These are phyloP conservation scores for Aspergillus tanneri DNA, from an alignment of 2,329 filamentous ascomycete species.

Conservation along the genomic window DNA sequence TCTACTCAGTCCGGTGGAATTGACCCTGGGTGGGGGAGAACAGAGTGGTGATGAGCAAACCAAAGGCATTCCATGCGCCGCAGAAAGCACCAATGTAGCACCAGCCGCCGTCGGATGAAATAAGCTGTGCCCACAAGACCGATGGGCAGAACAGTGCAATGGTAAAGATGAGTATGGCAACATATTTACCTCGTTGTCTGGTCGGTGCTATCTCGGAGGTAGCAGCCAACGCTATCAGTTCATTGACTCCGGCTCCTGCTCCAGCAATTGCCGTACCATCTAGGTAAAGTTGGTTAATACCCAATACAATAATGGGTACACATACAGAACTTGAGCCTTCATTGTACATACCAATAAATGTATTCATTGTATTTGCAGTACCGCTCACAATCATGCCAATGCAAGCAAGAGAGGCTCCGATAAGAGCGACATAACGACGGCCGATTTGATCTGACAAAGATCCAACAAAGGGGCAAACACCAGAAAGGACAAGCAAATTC, in stretches of 20 bases:
- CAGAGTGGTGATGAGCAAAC: constrained; percentile 41
- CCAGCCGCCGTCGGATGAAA: constrained; percentile 47
- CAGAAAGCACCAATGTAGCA: constrained; percentile 46
- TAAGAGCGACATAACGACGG: constrained; percentile 59
- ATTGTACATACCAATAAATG: constrained; percentile 56
- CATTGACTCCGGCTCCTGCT: constrained; percentile 65
- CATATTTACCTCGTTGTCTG: constrained; percentile 62
- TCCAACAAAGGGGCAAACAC: constrained; percentile 64
- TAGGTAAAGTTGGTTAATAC: constrained; percentile 22
- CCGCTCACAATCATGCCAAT: constrained; percentile 61
- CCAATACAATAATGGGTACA: background rate
- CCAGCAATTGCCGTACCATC: constrained; percentile 61
- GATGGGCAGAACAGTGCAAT: constrained; percentile 64
- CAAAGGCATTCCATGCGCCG: constrained; percentile 44
- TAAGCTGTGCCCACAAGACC: constrained; percentile 61
- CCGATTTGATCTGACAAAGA: constrained; percentile 64
- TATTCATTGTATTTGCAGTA: constrained; percentile 59
- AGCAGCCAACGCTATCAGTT: constrained; percentile 66
- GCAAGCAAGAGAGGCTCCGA: constrained; percentile 55
- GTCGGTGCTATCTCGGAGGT: constrained; percentile 68
- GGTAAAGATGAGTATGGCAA: constrained; percentile 59
- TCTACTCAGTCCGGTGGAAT: constrained; percentile 39
- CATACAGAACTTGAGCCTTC: constrained; percentile 20
- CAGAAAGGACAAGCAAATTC: constrained; percentile 56
- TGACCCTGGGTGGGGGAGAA: constrained; percentile 48